Conservation (phyloP, 805 yeast species). For the Starmerella asiatica region DNA sequence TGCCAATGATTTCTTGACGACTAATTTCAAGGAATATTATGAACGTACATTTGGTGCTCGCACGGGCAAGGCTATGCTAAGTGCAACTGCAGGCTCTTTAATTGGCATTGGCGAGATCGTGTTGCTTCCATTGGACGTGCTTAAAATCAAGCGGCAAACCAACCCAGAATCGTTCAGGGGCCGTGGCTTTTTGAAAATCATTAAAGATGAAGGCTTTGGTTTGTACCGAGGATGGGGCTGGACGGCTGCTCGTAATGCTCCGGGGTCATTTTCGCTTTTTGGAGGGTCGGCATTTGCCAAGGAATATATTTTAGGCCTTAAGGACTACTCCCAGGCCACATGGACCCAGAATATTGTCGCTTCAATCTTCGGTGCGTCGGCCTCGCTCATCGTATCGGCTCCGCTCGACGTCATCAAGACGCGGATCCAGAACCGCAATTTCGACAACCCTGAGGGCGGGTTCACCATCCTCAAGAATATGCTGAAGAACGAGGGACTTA, state of each 20-base stretch:
- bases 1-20: constrained; percentile 80
- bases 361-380: constrained; percentile 91
- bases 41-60: constrained; percentile 76
- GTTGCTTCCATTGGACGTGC: constrained; percentile 84
- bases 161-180: constrained; percentile 99
- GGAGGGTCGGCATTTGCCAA: constrained; percentile 99
- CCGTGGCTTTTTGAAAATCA: constrained; percentile 80
- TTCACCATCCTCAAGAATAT: constrained; percentile 85
- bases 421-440: constrained; percentile 91
- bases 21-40: constrained; percentile 54
- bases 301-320: constrained; percentile 77
- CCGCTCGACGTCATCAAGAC: constrained; percentile 97
- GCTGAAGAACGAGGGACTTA: constrained; percentile 76
- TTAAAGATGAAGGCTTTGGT: constrained; percentile 83
- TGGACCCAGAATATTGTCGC: constrained; percentile 92
- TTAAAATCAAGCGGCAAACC: constrained; percentile 97
- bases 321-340: constrained; percentile 81
- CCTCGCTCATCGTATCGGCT: constrained; percentile 91
- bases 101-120: constrained; percentile 95
- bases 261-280: constrained; percentile 93
- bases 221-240: constrained; percentile 98
- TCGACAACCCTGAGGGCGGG: constrained; percentile 91
- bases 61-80: constrained; percentile 92
- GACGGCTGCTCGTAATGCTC: constrained; percentile 99
- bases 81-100: constrained; percentile 94